These are phyloP conservation scores for Eucalyptus cloeziana DNA, from an alignment of 345 rosid species.

Conservation along the genomic window DNA sequence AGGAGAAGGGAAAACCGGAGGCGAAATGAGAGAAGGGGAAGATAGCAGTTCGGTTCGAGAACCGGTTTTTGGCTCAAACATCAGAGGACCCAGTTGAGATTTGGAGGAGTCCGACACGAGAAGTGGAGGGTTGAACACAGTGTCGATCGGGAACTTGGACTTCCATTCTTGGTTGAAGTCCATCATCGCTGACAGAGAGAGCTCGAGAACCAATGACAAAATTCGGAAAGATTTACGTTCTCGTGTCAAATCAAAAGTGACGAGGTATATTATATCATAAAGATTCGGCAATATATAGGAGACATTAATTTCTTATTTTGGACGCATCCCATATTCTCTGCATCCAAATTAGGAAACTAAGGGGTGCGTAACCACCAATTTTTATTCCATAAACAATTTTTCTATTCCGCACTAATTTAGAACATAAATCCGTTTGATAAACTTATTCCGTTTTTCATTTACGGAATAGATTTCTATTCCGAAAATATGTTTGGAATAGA, in stretches of 20 bases:
- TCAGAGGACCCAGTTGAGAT: constrained; percentile 29
- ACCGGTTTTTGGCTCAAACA: constrained; percentile 19
- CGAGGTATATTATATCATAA: not conserved
- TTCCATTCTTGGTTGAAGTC: constrained; percentile 14
- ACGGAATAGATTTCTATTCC: too few species aligned
- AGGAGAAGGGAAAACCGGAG: constrained; percentile 18
- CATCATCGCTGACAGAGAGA: not conserved
- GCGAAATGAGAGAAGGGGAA: constrained; percentile 7
- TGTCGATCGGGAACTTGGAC: constrained; percentile 10
- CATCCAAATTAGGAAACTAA: too few species aligned
- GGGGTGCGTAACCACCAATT: too few species aligned
- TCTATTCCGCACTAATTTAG: too few species aligned
- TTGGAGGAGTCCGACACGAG: not conserved
- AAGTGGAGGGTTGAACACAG: constrained; percentile 18
- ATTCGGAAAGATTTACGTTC: not conserved
- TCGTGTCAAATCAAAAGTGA: not conserved
- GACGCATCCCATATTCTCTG: too few species aligned
- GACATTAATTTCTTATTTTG: not conserved
- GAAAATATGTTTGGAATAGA: too few species aligned
- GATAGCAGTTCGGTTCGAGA: constrained; percentile 7
- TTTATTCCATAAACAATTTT: too few species aligned
- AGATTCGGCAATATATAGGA: not conserved
- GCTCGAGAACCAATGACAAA: not conserved
- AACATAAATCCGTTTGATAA: too few species aligned
- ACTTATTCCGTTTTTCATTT: too few species aligned